Evolutionary conservation across 805 yeast genomes (phyloP).

Genomic region (Yarrowia sp.): DNA sequence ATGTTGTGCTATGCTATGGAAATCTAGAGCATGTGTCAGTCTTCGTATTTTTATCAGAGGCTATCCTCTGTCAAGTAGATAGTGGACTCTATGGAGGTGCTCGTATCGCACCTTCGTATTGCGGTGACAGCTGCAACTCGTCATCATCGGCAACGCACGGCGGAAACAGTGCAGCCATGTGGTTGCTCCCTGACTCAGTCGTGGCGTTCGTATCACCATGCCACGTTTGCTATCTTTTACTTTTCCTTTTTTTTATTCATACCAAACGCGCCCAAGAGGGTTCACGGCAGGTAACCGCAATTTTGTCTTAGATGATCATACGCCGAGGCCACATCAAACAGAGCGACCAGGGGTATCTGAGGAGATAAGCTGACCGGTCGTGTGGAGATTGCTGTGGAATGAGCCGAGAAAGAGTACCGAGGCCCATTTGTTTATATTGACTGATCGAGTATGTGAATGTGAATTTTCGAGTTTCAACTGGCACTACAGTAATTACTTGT

Average conservation of each 20-base stretch:
- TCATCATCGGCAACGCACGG: not conserved
- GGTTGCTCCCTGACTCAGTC: not conserved
- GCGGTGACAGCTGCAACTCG: not conserved
- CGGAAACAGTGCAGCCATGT: not conserved
- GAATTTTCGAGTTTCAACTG: no score
- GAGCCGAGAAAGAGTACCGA: no score
- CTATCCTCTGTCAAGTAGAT: no score
- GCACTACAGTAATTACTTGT: no score
- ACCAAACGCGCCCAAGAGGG: not conserved
- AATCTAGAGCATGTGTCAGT: no score
- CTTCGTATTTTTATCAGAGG: no score
- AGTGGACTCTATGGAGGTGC: no score
- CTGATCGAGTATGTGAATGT: not conserved
- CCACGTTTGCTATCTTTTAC: not conserved
- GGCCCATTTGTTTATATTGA: not conserved
- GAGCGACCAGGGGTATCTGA: conserved; percentile 1
- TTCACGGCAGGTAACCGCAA: conserved; percentile 6
- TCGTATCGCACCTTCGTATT: not conserved
- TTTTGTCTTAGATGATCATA: not conserved
- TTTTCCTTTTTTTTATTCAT: not conserved
- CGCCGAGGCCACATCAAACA: not conserved
- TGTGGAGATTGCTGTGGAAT: no score
- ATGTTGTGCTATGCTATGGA: no score
- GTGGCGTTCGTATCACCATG: not conserved
- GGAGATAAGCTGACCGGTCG: no score